A percentile compares a stretch with the other conserved stretches of the same genome.
Conservation (phyloP, 805 yeast species). For the Yamadazyma sp. region DNA sequence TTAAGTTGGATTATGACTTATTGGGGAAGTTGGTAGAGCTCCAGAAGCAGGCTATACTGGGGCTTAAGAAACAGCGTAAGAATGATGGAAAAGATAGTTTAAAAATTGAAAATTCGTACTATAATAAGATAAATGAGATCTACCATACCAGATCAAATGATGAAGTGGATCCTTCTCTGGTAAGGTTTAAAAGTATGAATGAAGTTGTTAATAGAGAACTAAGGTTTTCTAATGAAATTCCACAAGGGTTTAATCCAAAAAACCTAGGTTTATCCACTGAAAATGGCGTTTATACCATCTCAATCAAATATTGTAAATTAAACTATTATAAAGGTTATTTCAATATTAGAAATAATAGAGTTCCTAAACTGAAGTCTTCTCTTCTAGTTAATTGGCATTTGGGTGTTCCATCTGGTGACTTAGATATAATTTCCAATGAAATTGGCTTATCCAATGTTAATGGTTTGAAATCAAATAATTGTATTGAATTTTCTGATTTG, state of each 20-base stretch:
- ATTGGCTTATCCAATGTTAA: conserved; percentile 3
- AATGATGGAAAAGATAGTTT: conserved; percentile 5
- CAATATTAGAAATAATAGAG: conserved; percentile 3
- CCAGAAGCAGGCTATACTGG: too few species aligned
- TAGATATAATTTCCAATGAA: conserved; percentile 1
- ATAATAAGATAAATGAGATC: conserved; percentile 13
- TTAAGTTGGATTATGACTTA: not conserved
- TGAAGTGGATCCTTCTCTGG: conserved; percentile 7
- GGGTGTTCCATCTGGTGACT: conserved; percentile 1
- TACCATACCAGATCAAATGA: conserved; percentile 9
- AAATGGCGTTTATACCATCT: not conserved
- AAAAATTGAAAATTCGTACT: conserved; percentile 16
- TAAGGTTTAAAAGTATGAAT: conserved; percentile 8
- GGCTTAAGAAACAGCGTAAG: conserved; percentile 1
- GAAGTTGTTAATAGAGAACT: conserved; percentile 7
- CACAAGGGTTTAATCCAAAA: not conserved
- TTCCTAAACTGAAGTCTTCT: conserved; percentile 1
- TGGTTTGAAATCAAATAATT: conserved; percentile 1
- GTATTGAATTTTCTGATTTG: conserved; percentile 4
- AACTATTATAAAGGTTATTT: conserved; percentile 3
- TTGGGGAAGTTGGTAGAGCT: too few species aligned
- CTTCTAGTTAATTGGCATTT: too few species aligned
- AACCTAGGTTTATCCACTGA: not conserved
- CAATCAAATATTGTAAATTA: conserved; percentile 3
- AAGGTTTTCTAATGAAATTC: not conserved